Evolutionary conservation across 306 rosid genomes (phyloP).

Genomic region (Prunus mira): DNA sequence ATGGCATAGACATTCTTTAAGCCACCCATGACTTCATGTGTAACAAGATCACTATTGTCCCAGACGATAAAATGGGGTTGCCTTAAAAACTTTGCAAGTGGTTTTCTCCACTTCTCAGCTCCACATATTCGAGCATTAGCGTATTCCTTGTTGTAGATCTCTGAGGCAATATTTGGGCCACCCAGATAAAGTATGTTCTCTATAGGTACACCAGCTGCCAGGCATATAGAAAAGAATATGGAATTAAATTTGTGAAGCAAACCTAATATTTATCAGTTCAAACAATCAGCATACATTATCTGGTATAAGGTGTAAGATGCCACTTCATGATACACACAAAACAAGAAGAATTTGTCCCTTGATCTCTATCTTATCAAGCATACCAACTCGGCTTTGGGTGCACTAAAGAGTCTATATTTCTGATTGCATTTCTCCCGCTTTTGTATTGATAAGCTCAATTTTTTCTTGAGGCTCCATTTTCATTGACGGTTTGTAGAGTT

Average conservation of each 20-base stretch:
- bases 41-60: slow-evolving; percentile 93
- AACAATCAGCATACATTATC: too few relatives aligned
- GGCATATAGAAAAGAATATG: slow-evolving; percentile 1
- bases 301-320: too few relatives aligned
- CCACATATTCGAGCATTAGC: slow-evolving; percentile 98
- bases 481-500: too few relatives aligned
- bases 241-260: background rate
- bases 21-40: slow-evolving; percentile 99
- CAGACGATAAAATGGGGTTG: slow-evolving; percentile 89
- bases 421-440: too few relatives aligned
- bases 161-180: slow-evolving; percentile 94
- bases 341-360: too few relatives aligned
- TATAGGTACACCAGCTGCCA: slow-evolving; percentile 70
- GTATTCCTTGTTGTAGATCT: slow-evolving; percentile 86
- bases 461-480: too few relatives aligned
- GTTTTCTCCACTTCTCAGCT: slow-evolving; percentile 92
- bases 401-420: too few relatives aligned
- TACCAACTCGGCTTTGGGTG: too few relatives aligned
- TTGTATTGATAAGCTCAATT: too few relatives aligned
- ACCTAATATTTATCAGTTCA: too few relatives aligned
- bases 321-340: too few relatives aligned
- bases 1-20: slow-evolving; percentile 94
- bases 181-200: slow-evolving; percentile 95
- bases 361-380: too few relatives aligned
- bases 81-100: slow-evolving; percentile 75